Percentiles rank a stretch among this genome's conserved stretches.
Evolutionary conservation across 192 early-diverging fungal genomes (phyloP).

Genomic region (Backusella macrospora): DNA sequence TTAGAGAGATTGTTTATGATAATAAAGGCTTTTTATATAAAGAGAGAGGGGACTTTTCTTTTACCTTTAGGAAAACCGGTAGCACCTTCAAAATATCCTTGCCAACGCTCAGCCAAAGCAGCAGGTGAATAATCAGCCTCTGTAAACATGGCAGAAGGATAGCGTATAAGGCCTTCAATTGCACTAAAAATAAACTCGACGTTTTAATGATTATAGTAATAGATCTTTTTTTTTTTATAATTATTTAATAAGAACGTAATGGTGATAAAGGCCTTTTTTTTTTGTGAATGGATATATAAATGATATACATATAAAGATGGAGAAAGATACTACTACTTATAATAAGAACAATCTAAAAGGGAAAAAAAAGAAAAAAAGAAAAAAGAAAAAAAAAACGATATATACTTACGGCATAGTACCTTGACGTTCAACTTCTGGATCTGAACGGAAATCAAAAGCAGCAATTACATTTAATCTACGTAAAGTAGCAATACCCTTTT

Average conservation of each 20-base stretch:
- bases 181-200: slow-evolving; percentile 28
- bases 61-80: slow-evolving; percentile 51
- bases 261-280: not conserved
- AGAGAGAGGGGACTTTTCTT: not conserved
- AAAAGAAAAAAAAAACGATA: not conserved
- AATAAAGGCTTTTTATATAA: too few relatives aligned
- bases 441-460: slow-evolving; percentile 59
- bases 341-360: not conserved
- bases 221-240: too few relatives aligned
- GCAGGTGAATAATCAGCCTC: slow-evolving; percentile 60
- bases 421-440: slow-evolving; percentile 50
- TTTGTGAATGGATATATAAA: not conserved
- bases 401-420: slow-evolving; percentile 44
- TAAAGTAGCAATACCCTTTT: slow-evolving; percentile 47
- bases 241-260: too few relatives aligned
- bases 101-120: slow-evolving; percentile 55
- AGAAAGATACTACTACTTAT: slow-evolving; percentile 3
- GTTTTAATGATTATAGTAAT: too few relatives aligned
- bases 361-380: too few relatives aligned
- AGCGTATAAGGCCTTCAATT: slow-evolving; percentile 41
- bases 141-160: slow-evolving; percentile 53
- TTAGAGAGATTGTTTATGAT: not conserved
- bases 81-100: slow-evolving; percentile 56
- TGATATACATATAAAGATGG: not conserved
- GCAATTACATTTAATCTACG: slow-evolving; percentile 50